Evolutionary conservation across 768 basidiomycete species (phyloP).

Genomic region (Tricholoma hemisulphureum): DNA sequence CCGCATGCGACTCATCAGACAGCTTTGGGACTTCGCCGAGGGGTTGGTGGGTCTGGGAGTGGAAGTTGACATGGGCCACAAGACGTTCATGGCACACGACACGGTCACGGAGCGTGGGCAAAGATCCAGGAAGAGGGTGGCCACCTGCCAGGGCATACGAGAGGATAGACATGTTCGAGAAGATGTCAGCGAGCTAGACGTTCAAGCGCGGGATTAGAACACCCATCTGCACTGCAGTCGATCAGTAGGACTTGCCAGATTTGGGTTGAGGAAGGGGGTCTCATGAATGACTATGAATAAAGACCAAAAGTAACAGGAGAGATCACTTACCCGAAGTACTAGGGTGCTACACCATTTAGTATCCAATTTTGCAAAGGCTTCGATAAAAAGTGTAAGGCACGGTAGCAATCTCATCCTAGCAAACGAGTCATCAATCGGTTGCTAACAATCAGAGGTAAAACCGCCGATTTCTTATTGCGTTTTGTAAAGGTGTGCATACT

Average conservation of each 20-base stretch:
- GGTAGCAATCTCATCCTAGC: slow-evolving; percentile 31
- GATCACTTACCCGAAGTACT: slow-evolving; percentile 35
- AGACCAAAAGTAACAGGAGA: not conserved
- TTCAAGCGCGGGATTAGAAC: not conserved
- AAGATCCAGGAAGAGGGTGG: slow-evolving; percentile 36
- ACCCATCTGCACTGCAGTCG: not conserved
- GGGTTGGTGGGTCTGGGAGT: not conserved
- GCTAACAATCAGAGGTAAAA: not conserved
- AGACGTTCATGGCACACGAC: slow-evolving; percentile 42
- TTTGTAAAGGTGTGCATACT: slow-evolving; percentile 33
- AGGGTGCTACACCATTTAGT: slow-evolving; percentile 44
- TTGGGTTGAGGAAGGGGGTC: slow-evolving; percentile 48
- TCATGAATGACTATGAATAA: slow-evolving; percentile 10
- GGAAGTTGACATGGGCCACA: slow-evolving; percentile 15
- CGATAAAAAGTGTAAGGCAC: slow-evolving; percentile 35
- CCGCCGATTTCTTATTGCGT: slow-evolving; percentile 28
- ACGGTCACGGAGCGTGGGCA: slow-evolving; percentile 42
- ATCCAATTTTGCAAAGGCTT: slow-evolving; percentile 40
- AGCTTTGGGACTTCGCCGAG: not conserved
- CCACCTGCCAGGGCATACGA: slow-evolving; percentile 36
- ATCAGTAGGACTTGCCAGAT: slow-evolving; percentile 32
- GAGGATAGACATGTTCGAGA: slow-evolving; percentile 39
- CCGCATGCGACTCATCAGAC: slow-evolving; percentile 16
- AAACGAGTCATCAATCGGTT: not conserved
- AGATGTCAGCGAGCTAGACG: slow-evolving; percentile 41